Conservation (phyloP, 768 basidiomycete species). For the Tubosaeta sp. region DNA sequence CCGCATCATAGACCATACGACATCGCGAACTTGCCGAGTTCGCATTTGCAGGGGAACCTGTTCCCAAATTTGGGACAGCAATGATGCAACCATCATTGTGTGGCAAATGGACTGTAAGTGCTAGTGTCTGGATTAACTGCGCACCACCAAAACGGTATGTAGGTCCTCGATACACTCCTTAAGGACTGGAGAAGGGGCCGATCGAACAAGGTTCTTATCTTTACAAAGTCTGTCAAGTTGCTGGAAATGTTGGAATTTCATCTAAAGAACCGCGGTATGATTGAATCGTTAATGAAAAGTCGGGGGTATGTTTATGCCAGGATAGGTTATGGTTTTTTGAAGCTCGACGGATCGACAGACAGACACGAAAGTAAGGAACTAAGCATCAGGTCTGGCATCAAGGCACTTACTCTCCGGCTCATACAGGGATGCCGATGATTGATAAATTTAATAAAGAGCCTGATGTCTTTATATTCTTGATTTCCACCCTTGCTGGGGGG, state of each 20-base stretch:
- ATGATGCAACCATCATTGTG: conserved; percentile 65
- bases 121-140: not conserved
- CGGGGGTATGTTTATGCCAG: not conserved
- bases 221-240: conserved; percentile 89
- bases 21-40: conserved; percentile 58
- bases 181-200: conserved; percentile 60
- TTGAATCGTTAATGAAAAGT: not conserved
- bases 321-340: conserved; percentile 58
- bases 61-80: conserved; percentile 58
- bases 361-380: conserved; percentile 56
- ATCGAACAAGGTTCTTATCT: conserved; percentile 86
- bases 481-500: conserved; percentile 89
- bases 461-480: conserved; percentile 74
- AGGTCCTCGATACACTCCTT: conserved; percentile 68
- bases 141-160: not conserved
- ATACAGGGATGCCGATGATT: conserved; percentile 77
- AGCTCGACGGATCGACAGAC: conserved; percentile 75
- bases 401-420: conserved; percentile 1
- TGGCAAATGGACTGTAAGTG: conserved; percentile 80
- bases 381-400: not conserved
- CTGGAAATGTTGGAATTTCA: conserved; percentile 82
- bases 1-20: conserved; percentile 36
- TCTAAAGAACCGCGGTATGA: conserved; percentile 50
- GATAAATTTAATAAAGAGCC: conserved; percentile 78
- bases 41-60: conserved; percentile 55